Base-by-base conservation (phyloP, 192 early-diverging fungal genomes). In the Coemansia nantahalensis region DNA sequence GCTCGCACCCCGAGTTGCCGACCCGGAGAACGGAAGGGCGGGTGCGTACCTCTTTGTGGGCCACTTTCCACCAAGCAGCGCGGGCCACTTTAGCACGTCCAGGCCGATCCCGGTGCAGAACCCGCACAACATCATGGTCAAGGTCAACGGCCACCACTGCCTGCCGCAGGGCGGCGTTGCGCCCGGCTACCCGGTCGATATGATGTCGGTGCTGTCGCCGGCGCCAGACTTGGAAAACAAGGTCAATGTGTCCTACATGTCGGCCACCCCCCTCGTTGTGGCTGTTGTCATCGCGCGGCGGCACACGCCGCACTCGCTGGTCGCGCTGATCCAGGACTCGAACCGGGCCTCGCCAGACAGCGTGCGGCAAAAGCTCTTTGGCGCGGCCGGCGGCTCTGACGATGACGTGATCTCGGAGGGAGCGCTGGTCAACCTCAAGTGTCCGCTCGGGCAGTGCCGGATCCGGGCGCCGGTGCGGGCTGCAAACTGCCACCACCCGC, bases 361-460 rank as follows among this genome's bases (percentile, higher is more conserved):
- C 8, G 72, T 76, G 57, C 72, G 72, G 15, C 48, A 50, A 41
- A 36, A 35, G 13, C 68, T 76, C 36, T 76, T 76, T 36, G 31
- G 32, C 11, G 12, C 46, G 7, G 61, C 65, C 33, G 80, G 78
- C 21, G 56, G 70, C 31, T 86, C 82, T 47, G 82, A 80, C 36
- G 86, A 88, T 32, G 89, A 91, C 39, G 59, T 91, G 39, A 74
- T 84, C 24, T 69, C 81, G 12, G 79, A 78, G 1, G 80, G 81
- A 1, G 85, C 83, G 33, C 76, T 82, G 13, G 55, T 91, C 0
- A 85, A 85, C 9, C 73, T 89, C 21, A 91, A 84, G 50, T 86
- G 85, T 44, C 89, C 89, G 14, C 80, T 90, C 62, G 76, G 87
- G 11, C 80, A 83, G 28, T 80, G 78, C 14, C 82, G 88, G 8